Evolutionary conservation across 805 yeast species (phyloP).

Genomic region (Sugiyamaella valdiviana): DNA sequence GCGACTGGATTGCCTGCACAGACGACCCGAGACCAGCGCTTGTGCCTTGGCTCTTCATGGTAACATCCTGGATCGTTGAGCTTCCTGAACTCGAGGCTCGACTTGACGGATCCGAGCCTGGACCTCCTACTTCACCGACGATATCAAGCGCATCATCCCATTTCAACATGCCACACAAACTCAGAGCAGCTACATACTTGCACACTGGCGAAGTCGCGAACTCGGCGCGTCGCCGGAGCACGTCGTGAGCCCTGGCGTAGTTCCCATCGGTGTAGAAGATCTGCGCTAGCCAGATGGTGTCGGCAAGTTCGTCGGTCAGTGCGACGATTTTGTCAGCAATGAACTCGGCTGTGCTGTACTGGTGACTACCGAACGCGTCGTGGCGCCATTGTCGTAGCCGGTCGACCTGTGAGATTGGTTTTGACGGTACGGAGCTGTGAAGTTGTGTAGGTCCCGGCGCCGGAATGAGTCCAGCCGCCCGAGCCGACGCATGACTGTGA

Average conservation of each 20-base stretch:
- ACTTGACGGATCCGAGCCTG: background rate
- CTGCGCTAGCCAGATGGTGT: constrained; percentile 95
- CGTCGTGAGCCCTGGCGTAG: constrained; percentile 69
- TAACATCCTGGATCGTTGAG: background rate
- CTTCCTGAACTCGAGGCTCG: background rate
- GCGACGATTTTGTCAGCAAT: constrained; percentile 86
- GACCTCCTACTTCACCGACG: constrained; percentile 68
- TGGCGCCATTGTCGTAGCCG: constrained; percentile 86
- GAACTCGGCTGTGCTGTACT: constrained; percentile 80
- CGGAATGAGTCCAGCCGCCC: background rate
- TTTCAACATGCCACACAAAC: constrained; percentile 57
- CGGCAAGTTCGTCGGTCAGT: constrained; percentile 78
- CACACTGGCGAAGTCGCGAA: constrained; percentile 42
- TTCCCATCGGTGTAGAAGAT: constrained; percentile 72
- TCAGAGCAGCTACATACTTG: constrained; percentile 69
- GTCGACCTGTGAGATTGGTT: constrained; percentile 71
- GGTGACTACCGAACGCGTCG: constrained; percentile 88
- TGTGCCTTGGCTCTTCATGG: too few species aligned
- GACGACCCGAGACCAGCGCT: too few species aligned
- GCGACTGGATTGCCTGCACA: background rate
- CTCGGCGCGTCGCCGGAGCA: constrained; percentile 52
- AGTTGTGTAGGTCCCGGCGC: constrained; percentile 19
- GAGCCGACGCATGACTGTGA: background rate
- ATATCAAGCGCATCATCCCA: constrained; percentile 88
- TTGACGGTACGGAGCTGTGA: background rate